phyloP scores from a whole-genome alignment of 2,329 filamentous ascomycete genomes.

The Pyrenochaeta sp. region DNA sequence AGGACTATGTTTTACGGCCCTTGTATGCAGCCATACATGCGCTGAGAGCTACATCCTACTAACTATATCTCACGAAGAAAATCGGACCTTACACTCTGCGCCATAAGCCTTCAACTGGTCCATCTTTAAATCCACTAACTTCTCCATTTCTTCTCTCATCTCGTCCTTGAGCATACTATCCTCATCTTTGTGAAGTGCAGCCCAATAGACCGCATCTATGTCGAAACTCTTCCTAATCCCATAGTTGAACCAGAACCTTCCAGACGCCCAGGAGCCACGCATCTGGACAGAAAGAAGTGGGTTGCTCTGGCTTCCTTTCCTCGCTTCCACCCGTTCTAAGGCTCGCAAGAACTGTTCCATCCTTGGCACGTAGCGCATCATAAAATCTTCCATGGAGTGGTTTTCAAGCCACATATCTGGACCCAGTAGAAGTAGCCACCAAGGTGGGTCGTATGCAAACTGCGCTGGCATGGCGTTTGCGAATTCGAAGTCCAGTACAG shows the following conservation, averaged over 20 bases:
- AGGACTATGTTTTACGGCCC: too few species aligned
- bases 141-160: conserved; percentile 9
- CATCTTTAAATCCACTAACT: conserved; percentile 18
- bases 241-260: conserved; percentile 51
- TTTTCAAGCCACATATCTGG: conserved; percentile 31
- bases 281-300: conserved; percentile 36
- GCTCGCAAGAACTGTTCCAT: conserved; percentile 50
- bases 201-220: conserved; percentile 44
- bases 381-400: conserved; percentile 30
- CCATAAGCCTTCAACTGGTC: conserved; percentile 20
- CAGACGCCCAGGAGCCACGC: conserved; percentile 46
- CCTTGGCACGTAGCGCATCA: conserved; percentile 38
- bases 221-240: conserved; percentile 49
- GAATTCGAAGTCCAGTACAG: conserved; percentile 52
- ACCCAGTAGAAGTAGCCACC: conserved; percentile 49
- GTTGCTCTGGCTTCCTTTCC: conserved; percentile 18
- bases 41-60: too few species aligned
- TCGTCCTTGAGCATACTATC: conserved; percentile 12
- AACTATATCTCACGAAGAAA: background rate
- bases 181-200: conserved; percentile 14
- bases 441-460: conserved; percentile 49
- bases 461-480: conserved; percentile 53
- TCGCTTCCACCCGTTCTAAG: conserved; percentile 37
- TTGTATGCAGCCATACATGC: too few species aligned
- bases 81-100: background rate